Percentiles rank a stretch among this genome's conserved stretches.
Evolutionary conservation across 2,329 filamentous ascomycete species (phyloP).

Genomic region (Aspergillus eucalypticola): DNA sequence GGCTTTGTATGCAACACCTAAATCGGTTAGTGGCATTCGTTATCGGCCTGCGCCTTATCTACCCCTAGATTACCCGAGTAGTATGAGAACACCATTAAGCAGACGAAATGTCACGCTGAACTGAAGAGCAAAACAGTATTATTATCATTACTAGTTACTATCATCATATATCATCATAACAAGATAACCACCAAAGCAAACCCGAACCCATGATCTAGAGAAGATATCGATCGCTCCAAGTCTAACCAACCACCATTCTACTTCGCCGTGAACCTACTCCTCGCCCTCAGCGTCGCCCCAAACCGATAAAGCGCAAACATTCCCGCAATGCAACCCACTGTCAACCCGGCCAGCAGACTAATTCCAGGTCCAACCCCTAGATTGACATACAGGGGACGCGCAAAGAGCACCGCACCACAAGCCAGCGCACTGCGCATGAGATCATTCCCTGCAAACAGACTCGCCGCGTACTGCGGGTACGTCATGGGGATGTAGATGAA

Average conservation of each 20-base stretch:
- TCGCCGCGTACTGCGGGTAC: slow-evolving; percentile 31
- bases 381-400: slow-evolving; percentile 27
- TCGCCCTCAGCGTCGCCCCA: slow-evolving; percentile 15
- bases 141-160: no score
- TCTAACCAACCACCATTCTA: background rate
- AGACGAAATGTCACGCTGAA: no score
- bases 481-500: slow-evolving; percentile 35
- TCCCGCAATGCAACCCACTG: slow-evolving; percentile 20
- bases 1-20: no score
- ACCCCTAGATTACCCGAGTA: no score
- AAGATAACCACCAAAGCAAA: no score
- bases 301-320: slow-evolving; percentile 19
- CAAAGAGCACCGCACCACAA: slow-evolving; percentile 37
- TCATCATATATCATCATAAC: no score
- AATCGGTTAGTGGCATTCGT: no score
- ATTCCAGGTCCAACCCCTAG: slow-evolving; percentile 31
- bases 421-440: slow-evolving; percentile 35
- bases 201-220: no score
- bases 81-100: no score
- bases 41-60: no score
- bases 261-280: slow-evolving; percentile 7
- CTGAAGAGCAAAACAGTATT: no score
- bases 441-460: slow-evolving; percentile 37
- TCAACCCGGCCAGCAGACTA: slow-evolving; percentile 39
- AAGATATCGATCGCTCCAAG: background rate